A percentile compares a stretch with the other conserved stretches of the same genome.
These are phyloP conservation scores for Dactylellina sp. DNA, from an alignment of 2,329 filamentous ascomycete species.

Conservation along the genomic window DNA sequence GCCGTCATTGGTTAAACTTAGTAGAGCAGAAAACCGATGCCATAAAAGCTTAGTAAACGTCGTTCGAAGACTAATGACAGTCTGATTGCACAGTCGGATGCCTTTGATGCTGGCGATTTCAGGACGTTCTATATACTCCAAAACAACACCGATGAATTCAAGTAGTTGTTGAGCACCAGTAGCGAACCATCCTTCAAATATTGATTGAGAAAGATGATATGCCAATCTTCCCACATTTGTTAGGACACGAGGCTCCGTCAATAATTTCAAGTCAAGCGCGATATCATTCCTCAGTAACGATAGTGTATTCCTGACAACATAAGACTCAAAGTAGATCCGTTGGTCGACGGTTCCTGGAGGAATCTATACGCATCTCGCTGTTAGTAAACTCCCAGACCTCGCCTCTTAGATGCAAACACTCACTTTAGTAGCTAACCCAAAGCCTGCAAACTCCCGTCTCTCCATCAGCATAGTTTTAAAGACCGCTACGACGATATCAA, in stretches of 20 bases:
- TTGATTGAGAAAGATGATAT: constrained; percentile 84
- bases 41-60: constrained; percentile 83
- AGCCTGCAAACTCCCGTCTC: constrained; percentile 89
- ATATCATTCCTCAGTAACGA: constrained; percentile 77
- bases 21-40: constrained; percentile 34
- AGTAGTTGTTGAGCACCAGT: constrained; percentile 84
- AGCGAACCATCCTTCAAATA: constrained; percentile 97
- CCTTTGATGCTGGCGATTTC: constrained; percentile 84
- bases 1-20: constrained; percentile 68
- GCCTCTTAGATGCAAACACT: background rate
- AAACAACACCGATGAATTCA: constrained; percentile 83
- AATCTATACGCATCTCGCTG: constrained; percentile 27
- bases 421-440: constrained; percentile 85
- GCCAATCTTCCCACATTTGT: constrained; percentile 87
- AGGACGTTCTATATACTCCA: constrained; percentile 89
- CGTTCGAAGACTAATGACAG: constrained; percentile 78
- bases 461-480: constrained; percentile 87
- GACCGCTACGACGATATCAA: constrained; percentile 81
- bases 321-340: constrained; percentile 94
- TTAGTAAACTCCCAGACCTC: constrained; percentile 1
- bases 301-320: constrained; percentile 80
- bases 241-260: constrained; percentile 84
- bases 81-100: constrained; percentile 89
- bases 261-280: constrained; percentile 75
- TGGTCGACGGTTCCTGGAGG: constrained; percentile 94